Conservation (phyloP, 2,329 filamentous ascomycete genomes). For the Torrubiellomyces zombiae region DNA sequence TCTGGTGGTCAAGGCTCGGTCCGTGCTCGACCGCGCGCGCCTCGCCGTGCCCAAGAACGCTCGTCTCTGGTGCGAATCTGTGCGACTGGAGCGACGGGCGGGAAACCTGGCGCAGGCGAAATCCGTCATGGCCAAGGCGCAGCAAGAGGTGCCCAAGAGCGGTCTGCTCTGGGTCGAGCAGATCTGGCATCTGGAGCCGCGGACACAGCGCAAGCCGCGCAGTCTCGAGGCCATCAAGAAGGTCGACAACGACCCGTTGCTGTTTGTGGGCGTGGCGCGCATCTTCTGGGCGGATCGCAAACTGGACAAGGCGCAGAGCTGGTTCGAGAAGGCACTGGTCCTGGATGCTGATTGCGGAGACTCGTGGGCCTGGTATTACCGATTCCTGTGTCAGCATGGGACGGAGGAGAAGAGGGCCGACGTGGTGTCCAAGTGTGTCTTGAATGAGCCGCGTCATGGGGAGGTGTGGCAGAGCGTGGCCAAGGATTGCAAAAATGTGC, state of each 20-base stretch:
- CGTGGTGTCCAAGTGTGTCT: conserved; percentile 61
- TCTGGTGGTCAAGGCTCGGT: conserved; percentile 78
- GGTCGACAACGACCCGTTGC: conserved; percentile 75
- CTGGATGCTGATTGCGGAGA: conserved; percentile 78
- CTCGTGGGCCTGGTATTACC: conserved; percentile 96
- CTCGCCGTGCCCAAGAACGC: conserved; percentile 74
- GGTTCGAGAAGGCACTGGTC: conserved; percentile 93
- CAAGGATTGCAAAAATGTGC: conserved; percentile 72
- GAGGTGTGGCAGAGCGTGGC: conserved; percentile 78
- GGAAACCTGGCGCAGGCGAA: conserved; percentile 73
- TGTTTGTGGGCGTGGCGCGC: conserved; percentile 82
- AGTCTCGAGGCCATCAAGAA: conserved; percentile 93
- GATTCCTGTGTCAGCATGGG: conserved; percentile 82
- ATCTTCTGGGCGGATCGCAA: conserved; percentile 93
- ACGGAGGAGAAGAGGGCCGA: conserved; percentile 85
- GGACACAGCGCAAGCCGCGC: conserved; percentile 82
- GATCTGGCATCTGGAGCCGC: conserved; percentile 84
- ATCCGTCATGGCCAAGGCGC: conserved; percentile 79
- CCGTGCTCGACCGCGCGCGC: conserved; percentile 79
- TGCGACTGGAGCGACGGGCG: conserved; percentile 77
- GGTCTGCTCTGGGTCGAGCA: conserved; percentile 86
- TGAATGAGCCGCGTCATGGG: conserved; percentile 79
- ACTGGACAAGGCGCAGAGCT: conserved; percentile 84
- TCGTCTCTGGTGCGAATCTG: conserved; percentile 82
- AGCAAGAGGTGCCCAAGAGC: conserved; percentile 78